Base-by-base conservation (phyloP, 1,284 basidiomycete genomes). In the Cryptococcus floricola region DNA sequence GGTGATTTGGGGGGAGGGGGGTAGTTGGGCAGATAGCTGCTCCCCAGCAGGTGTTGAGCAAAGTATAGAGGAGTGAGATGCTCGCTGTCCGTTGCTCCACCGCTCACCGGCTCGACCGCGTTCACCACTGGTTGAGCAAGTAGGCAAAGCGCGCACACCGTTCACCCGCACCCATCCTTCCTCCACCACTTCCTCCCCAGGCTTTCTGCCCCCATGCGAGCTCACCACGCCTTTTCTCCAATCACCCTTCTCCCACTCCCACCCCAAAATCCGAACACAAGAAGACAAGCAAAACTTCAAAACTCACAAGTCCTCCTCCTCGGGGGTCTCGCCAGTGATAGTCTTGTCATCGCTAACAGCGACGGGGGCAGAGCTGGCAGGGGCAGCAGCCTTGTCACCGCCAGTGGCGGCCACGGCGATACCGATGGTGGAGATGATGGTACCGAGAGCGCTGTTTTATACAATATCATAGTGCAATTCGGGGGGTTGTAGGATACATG, bases 271-370 rank as follows among this genome's bases (percentile, higher is more conserved):
- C 14, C 39, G 39, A 28, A 31, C 6, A 16, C 34, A 12, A 8
- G 39, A 28, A 31, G 1, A 16, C 34, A 12, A 8, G 7, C 41
- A 41, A 34, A 34, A 23, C 7, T 13, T 16, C 18, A 3, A 27
- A n/a, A 66, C 68, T 60, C 57, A 71, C 69, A 71, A 71, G 56
- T 74, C 58, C 55, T 68, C 59, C 62, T 75, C 58, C 57, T 72
- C 55, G 58, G 67, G 52, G 54, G 66, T 52, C 50, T 61, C 27
- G 60, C 66, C 39, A 58, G 62, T 43, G 60, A 66, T 53, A 41
- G 62, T 57, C 48, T 59, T 45, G 58, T 67, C 58, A 54, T 68
- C 48, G 51, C 63, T 51, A 50, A 70, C 53, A 46, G 65, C 50
- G 10, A 61, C 58, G 13, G 63, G 58, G 27, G 55, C 54, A 9